Evolutionary conservation across 805 yeast genomes (phyloP).

Genomic region (Alloascoidea africana): DNA sequence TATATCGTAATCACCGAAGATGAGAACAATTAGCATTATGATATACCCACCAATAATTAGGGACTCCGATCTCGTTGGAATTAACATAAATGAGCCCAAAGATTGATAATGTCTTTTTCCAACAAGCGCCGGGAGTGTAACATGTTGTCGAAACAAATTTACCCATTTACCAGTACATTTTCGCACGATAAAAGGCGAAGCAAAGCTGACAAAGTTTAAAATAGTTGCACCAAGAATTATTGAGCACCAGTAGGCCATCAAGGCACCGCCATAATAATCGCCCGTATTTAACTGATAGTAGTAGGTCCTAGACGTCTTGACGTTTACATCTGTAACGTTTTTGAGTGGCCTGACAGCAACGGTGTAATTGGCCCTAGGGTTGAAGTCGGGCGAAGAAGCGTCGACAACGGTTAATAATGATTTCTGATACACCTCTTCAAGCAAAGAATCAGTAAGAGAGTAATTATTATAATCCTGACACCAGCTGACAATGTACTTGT

Average conservation of each 20-base stretch:
- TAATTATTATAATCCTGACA: no score
- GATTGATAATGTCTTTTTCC: slow-evolving; percentile 16
- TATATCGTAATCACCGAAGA: slow-evolving; percentile 10
- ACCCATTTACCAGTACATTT: slow-evolving; percentile 12
- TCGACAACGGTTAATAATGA: no score
- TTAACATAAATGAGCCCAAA: slow-evolving; percentile 9
- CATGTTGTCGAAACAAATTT: slow-evolving; percentile 11
- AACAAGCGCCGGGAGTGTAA: slow-evolving; percentile 15
- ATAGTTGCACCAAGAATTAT: slow-evolving; percentile 11
- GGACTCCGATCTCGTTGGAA: slow-evolving; percentile 29
- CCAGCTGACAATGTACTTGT: slow-evolving; percentile 14
- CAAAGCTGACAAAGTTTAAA: slow-evolving; percentile 10
- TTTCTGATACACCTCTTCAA: no score
- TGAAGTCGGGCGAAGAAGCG: slow-evolving; percentile 4
- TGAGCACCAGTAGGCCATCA: slow-evolving; percentile 18
- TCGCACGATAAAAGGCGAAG: slow-evolving; percentile 15
- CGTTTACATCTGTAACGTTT: slow-evolving; percentile 8
- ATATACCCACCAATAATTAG: slow-evolving; percentile 20
- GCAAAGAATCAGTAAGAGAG: no score
- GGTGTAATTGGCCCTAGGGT: slow-evolving; percentile 7
- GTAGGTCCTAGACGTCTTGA: slow-evolving; percentile 12
- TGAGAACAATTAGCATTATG: slow-evolving; percentile 15
- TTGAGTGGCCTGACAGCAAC: not conserved
- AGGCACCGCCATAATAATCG: slow-evolving; percentile 13
- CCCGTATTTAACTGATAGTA: slow-evolving; percentile 16